Evolutionary conservation across 2,329 filamentous ascomycete genomes (phyloP).

Genomic region (Epichloe amarillans): DNA sequence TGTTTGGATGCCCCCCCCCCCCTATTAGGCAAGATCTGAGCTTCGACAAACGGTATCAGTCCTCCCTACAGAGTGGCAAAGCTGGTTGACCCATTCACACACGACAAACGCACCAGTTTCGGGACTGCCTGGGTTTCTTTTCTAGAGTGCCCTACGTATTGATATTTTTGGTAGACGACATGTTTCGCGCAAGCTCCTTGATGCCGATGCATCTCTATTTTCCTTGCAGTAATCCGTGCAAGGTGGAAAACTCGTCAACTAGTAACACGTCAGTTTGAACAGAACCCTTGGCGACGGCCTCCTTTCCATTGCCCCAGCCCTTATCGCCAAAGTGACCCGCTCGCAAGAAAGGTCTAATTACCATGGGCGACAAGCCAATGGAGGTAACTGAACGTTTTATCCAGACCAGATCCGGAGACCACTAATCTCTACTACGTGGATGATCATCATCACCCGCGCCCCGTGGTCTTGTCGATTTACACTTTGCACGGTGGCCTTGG

Average conservation of each 20-base stretch:
- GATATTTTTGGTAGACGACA: not conserved
- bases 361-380: not conserved
- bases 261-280: not conserved
- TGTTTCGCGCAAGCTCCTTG: not conserved
- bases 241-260: not conserved
- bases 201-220: too few relatives aligned
- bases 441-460: not conserved
- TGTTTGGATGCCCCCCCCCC: not conserved
- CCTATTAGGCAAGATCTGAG: not conserved
- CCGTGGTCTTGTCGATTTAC: not conserved
- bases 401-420: not conserved
- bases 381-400: not conserved
- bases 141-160: not conserved
- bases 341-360: not conserved
- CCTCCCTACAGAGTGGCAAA: not conserved
- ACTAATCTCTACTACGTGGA: not conserved
- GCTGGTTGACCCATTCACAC: not conserved
- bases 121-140: not conserved
- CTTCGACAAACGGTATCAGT: not conserved
- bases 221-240: not conserved
- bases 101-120: not conserved
- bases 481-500: slow-evolving; percentile 1
- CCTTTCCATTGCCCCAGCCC: not conserved
- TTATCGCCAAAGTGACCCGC: not conserved
- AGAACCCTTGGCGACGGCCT: not conserved